Conservation (phyloP, 257 asterid species). For the Solanum bukasovii region DNA sequence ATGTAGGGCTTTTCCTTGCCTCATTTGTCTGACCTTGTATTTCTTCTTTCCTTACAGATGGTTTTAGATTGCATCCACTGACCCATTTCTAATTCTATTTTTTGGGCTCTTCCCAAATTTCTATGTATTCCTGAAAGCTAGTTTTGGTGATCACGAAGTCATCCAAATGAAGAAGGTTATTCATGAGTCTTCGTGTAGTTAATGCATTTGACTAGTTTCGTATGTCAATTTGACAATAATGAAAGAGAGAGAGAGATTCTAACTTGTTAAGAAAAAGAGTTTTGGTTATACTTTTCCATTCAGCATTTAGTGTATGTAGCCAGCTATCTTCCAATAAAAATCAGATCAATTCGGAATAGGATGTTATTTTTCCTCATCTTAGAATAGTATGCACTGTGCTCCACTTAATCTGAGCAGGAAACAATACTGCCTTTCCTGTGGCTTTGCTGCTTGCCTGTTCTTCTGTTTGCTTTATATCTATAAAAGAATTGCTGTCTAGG, state of each 20-base stretch:
- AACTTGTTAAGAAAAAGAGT: not conserved
- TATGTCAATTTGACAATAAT: not conserved
- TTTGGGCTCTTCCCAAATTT: not conserved
- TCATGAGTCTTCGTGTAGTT: not conserved
- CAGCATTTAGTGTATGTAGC: not conserved
- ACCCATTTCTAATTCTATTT: not conserved
- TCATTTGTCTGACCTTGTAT: not conserved
- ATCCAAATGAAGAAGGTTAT: not conserved
- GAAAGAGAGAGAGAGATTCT: not conserved
- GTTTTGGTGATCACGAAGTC: not conserved
- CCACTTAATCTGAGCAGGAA: not conserved
- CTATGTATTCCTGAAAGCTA: not conserved
- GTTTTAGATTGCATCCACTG: not conserved
- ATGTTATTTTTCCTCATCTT: not conserved
- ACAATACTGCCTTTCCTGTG: not conserved
- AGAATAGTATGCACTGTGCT: not conserved
- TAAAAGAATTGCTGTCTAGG: not conserved
- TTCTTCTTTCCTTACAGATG: not conserved
- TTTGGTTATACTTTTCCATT: not conserved
- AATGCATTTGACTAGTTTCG: not conserved
- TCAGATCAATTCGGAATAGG: not conserved
- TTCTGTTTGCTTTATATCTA: not conserved
- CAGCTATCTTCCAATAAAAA: not conserved
- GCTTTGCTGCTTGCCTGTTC: not conserved
- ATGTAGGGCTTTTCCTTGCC: not conserved